Evolutionary conservation across 768 basidiomycete species (phyloP).

Genomic region (Lyophyllum semitale): DNA sequence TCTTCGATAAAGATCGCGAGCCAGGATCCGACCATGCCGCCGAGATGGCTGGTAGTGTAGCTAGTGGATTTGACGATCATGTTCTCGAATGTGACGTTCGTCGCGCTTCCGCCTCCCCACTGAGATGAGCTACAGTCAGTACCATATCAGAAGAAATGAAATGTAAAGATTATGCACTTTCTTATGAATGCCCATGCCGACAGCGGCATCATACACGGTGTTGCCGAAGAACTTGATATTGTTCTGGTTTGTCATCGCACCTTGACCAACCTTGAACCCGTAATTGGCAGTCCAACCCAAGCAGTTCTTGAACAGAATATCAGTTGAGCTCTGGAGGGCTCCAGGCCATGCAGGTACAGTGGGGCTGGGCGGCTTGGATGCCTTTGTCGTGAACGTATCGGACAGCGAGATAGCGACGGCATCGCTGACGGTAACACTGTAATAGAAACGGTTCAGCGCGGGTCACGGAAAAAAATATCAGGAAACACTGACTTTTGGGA

Average conservation of each 20-base stretch:
- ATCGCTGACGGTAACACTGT: constrained; percentile 15
- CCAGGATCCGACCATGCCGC: constrained; percentile 18
- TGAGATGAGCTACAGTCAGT: neutral
- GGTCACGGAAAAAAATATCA: neutral
- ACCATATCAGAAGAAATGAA: neutral
- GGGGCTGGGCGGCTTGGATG: constrained; percentile 10
- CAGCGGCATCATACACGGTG: constrained; percentile 18
- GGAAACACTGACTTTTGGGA: constrained; percentile 15
- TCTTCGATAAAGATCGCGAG: constrained; percentile 16
- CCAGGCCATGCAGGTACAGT: constrained; percentile 10
- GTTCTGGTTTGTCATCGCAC: constrained; percentile 12
- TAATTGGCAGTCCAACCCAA: constrained; percentile 18
- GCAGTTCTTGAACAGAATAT: constrained; percentile 15
- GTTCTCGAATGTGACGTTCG: constrained; percentile 17
- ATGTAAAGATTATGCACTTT: constrained; percentile 3
- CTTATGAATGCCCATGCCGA: constrained; percentile 19
- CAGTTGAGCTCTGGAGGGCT: constrained; percentile 1
- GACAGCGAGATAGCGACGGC: constrained; percentile 10
- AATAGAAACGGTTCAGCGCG: neutral
- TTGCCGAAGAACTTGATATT: constrained; percentile 15
- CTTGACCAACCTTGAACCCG: constrained; percentile 21
- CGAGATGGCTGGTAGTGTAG: constrained; percentile 13
- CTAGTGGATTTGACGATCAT: constrained; percentile 16
- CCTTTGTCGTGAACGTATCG: constrained; percentile 17
- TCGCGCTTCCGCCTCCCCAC: constrained; percentile 14